Conservation (phyloP, 768 basidiomycete species). For the Sutorius australiensis region DNA sequence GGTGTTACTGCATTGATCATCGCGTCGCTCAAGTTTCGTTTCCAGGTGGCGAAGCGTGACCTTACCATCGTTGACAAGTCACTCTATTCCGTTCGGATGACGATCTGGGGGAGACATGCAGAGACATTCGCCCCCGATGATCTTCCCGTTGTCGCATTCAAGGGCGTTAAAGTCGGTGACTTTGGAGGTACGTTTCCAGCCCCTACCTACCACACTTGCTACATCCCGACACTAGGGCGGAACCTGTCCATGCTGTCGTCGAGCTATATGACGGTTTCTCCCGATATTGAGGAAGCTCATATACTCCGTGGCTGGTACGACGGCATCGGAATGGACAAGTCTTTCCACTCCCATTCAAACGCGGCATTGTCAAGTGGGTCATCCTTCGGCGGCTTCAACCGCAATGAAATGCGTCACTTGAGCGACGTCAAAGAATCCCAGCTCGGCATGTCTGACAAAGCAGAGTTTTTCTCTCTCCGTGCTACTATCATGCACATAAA, state of each 20-base stretch:
- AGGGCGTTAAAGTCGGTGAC: slow-evolving; percentile 90
- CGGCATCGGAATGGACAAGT: slow-evolving; percentile 51
- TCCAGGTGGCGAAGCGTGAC: slow-evolving; percentile 83
- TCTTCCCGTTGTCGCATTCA: slow-evolving; percentile 83
- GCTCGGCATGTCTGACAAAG: slow-evolving; percentile 70
- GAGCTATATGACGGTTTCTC: slow-evolving; percentile 79
- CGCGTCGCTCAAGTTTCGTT: slow-evolving; percentile 1
- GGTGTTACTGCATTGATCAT: background rate
- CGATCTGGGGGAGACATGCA: slow-evolving; percentile 95
- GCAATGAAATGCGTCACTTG: slow-evolving; percentile 68
- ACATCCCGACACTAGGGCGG: slow-evolving; percentile 48
- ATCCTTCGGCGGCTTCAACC: slow-evolving; percentile 51
- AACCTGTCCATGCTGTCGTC: slow-evolving; percentile 80
- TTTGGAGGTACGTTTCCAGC: slow-evolving; percentile 59
- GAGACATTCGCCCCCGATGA: slow-evolving; percentile 65
- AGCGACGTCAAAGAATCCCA: slow-evolving; percentile 75
- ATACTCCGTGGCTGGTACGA: slow-evolving; percentile 91
- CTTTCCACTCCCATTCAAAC: slow-evolving; percentile 72
- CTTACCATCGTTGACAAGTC: slow-evolving; percentile 84
- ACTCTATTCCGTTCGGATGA: slow-evolving; percentile 72
- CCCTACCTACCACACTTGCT: background rate
- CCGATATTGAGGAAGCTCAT: slow-evolving; percentile 90
- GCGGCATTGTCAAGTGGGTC: slow-evolving; percentile 35
- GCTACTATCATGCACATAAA: slow-evolving; percentile 90
- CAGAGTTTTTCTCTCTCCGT: slow-evolving; percentile 74